Evolutionary conservation across 768 basidiomycete genomes (phyloP).

Genomic region (Auriscalpium orientale): DNA sequence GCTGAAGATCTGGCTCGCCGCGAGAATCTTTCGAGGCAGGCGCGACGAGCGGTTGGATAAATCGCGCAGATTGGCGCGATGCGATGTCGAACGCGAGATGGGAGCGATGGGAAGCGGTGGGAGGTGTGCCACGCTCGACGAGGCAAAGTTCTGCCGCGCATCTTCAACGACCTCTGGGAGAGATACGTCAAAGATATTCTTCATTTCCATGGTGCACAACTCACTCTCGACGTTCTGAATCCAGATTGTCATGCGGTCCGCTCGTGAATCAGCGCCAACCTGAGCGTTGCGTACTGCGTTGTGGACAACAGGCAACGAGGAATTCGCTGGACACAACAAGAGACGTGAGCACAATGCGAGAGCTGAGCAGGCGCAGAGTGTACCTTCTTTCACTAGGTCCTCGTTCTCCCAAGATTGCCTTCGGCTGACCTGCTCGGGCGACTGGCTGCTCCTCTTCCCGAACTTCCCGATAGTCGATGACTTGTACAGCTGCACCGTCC

Average conservation of each 20-base stretch:
- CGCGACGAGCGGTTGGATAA: conserved; percentile 41
- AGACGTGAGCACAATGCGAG: background rate
- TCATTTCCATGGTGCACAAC: conserved; percentile 22
- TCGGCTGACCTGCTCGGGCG: conserved; percentile 17
- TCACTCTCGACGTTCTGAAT: conserved; percentile 77
- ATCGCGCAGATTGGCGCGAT: background rate
- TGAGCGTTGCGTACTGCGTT: conserved; percentile 47
- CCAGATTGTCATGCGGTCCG: conserved; percentile 75
- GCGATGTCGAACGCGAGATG: conserved; percentile 40
- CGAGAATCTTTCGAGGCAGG: conserved; percentile 53
- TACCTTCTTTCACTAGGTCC: conserved; percentile 36
- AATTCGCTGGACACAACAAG: conserved; percentile 28
- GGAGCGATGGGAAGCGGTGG: conserved; percentile 61
- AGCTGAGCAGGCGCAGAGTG: conserved; percentile 2
- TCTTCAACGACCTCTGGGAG: conserved; percentile 72
- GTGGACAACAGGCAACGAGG: conserved; percentile 45
- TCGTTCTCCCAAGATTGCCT: conserved; percentile 46
- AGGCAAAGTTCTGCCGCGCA: conserved; percentile 65
- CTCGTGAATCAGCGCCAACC: conserved; percentile 42
- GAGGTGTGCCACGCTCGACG: conserved; percentile 36
- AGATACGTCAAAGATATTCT: background rate
- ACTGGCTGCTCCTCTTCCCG: conserved; percentile 29
- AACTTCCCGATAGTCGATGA: conserved; percentile 44
- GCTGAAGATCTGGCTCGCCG: conserved; percentile 65
- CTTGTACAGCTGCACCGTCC: conserved; percentile 62